Percentiles rank a stretch among this genome's conserved stretches.
phyloP scores from a whole-genome alignment of 306 rosid species.

The Quillaja saponaria region DNA sequence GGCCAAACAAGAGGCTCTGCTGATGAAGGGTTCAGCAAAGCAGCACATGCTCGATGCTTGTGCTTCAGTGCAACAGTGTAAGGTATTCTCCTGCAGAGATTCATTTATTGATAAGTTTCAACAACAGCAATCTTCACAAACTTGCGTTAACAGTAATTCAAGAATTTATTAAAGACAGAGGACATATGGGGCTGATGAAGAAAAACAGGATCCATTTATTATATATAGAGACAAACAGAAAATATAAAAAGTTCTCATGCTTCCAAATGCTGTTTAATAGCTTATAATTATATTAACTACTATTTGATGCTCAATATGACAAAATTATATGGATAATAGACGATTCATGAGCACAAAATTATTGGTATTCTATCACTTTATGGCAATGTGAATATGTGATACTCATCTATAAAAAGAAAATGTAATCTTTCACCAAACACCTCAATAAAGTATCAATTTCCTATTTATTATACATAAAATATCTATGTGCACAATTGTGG shows the following conservation, averaged over 20 bases:
- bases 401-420: neutral
- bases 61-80: constrained; percentile 66
- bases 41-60: constrained; percentile 70
- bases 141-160: neutral
- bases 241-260: neutral
- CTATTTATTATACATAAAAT: neutral
- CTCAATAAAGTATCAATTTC: neutral
- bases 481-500: neutral
- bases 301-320: neutral
- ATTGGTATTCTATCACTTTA: too few species aligned
- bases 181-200: constrained; percentile 9
- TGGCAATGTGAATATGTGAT: too few species aligned
- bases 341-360: neutral
- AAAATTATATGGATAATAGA: neutral
- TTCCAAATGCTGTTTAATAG: neutral
- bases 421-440: neutral
- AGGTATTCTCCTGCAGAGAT: constrained; percentile 73
- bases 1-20: constrained; percentile 97
- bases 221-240: neutral
- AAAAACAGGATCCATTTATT: neutral
- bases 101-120: constrained; percentile 9
- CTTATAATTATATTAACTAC: neutral
- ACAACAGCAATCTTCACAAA: constrained; percentile 1
- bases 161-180: constrained; percentile 14
- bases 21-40: constrained; percentile 72